Conservation (phyloP, 2,329 filamentous ascomycete genomes). For the Cercospora sp. region DNA sequence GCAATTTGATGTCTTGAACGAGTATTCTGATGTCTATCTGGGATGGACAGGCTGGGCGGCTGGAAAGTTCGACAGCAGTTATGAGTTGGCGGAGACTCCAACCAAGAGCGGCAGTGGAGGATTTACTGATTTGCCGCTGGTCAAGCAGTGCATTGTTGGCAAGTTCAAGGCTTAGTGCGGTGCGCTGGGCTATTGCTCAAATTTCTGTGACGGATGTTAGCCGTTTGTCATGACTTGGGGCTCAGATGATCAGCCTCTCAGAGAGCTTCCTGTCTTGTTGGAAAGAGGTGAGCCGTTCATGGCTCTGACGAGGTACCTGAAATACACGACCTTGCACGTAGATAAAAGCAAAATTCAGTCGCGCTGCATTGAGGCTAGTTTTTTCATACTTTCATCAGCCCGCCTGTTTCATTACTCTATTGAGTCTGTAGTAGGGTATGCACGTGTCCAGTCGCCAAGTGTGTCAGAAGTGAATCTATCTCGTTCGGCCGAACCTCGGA, state of each 20-base stretch:
- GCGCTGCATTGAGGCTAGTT: background rate
- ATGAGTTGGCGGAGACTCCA: slow-evolving; percentile 36
- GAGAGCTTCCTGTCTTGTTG: background rate
- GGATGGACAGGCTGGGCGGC: slow-evolving; percentile 40
- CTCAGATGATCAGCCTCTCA: background rate
- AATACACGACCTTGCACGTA: background rate
- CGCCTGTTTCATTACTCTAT: background rate
- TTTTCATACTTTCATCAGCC: too few relatives aligned
- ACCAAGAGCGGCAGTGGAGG: slow-evolving; percentile 21
- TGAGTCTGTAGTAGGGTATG: background rate
- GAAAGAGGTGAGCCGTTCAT: background rate
- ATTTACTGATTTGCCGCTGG: slow-evolving; percentile 33
- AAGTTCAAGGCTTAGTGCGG: slow-evolving; percentile 27
- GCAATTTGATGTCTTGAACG: slow-evolving; percentile 36
- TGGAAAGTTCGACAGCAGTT: slow-evolving; percentile 35
- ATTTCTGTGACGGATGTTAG: background rate
- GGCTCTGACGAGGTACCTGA: background rate
- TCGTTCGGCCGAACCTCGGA: background rate
- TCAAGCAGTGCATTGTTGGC: slow-evolving; percentile 35
- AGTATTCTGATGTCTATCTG: slow-evolving; percentile 37
- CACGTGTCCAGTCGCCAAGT: background rate
- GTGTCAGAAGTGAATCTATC: background rate
- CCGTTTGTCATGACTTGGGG: background rate
- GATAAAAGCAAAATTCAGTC: background rate
- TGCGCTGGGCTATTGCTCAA: background rate